Base-by-base conservation (phyloP, 805 yeast genomes). In the Suhomyces sp. region DNA sequence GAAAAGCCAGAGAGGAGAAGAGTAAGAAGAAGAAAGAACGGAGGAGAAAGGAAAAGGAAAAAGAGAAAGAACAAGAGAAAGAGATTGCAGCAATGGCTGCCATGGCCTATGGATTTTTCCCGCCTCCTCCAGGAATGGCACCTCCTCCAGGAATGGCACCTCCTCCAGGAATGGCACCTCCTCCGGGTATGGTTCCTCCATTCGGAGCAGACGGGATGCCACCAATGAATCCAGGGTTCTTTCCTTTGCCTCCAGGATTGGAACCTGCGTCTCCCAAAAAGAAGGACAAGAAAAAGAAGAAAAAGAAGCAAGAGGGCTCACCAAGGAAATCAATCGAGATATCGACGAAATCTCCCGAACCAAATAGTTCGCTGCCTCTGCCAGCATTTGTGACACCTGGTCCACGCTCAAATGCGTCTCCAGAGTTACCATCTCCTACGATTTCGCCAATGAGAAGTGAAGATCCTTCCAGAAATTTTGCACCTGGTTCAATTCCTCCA, bases 31-130 rank as follows among this genome's bases (percentile, higher is more conserved):
- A 45, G 40, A 40, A 44, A 40, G 38, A 47, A 40, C 28, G 46
- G 48, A 39, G 43, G 40, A 31, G 44, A 43, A 37, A 40, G 44
- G 36, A 46, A 46, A 45, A 38, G 37, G 35, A 43, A 35, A 42
- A 46, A 39, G 33, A 31, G 16, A 19, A 31, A 12, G 24, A 31
- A 16, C 18, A 31, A 12, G 24, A 20, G 21, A 27, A 31, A 6
- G 23, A 38, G 26, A 37, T 39, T n/a, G 46, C 39, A 8, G 42
- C 42, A 3, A 45, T 44, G 6, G 43, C 29, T 7, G n/a, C 47
- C 2, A 36, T 42, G 21, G 38, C 35, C n/a, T 26, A 26, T 14
- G 29, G 29, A 5, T 26, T 26, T 14, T 26, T 26, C 8, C 29
- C 29, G 4, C 40, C 40, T 11, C 42, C 38, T 9, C 39, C 35